Conservation (phyloP, 2,329 filamentous ascomycete genomes). For the Daldinia sp. region DNA sequence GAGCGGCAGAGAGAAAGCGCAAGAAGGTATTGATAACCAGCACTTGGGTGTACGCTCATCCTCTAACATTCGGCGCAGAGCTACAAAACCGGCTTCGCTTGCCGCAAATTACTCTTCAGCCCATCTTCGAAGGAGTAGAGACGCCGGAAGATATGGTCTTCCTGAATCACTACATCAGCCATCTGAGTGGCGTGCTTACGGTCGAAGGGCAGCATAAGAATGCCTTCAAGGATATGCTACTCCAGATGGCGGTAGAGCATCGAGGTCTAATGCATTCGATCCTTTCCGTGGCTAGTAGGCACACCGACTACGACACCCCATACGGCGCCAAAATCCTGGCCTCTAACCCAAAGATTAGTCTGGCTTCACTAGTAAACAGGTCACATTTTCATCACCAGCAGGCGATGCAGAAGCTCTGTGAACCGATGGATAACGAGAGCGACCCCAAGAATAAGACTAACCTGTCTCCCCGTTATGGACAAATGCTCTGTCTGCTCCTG, state of each 20-base stretch:
- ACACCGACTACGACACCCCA: conserved; percentile 68
- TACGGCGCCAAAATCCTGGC: conserved; percentile 63
- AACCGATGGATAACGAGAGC: conserved; percentile 55
- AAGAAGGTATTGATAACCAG: conserved; percentile 62
- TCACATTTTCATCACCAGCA: conserved; percentile 64
- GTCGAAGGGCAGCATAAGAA: conserved; percentile 83
- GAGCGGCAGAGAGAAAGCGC: conserved; percentile 79
- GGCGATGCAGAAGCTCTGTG: conserved; percentile 61
- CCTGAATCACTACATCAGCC: conserved; percentile 82
- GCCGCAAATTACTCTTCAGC: conserved; percentile 65
- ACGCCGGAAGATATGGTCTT: conserved; percentile 81
- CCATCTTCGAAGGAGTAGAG: conserved; percentile 82
- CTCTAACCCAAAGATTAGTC: conserved; percentile 57
- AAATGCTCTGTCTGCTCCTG: conserved; percentile 69
- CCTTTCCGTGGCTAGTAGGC: conserved; percentile 81
- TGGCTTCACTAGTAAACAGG: conserved; percentile 57
- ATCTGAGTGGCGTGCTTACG: conserved; percentile 82
- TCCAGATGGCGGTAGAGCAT: conserved; percentile 82
- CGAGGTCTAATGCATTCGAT: conserved; percentile 90
- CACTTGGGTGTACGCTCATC: conserved; percentile 18
- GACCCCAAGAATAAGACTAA: conserved; percentile 56
- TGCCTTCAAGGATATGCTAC: conserved; percentile 83
- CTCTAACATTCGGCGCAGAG: conserved; percentile 50
- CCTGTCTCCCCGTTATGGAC: conserved; percentile 65
- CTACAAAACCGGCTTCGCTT: conserved; percentile 58